Evolutionary conservation across 2,329 filamentous ascomycete species (phyloP).

Genomic region (Scytalidium sp.): DNA sequence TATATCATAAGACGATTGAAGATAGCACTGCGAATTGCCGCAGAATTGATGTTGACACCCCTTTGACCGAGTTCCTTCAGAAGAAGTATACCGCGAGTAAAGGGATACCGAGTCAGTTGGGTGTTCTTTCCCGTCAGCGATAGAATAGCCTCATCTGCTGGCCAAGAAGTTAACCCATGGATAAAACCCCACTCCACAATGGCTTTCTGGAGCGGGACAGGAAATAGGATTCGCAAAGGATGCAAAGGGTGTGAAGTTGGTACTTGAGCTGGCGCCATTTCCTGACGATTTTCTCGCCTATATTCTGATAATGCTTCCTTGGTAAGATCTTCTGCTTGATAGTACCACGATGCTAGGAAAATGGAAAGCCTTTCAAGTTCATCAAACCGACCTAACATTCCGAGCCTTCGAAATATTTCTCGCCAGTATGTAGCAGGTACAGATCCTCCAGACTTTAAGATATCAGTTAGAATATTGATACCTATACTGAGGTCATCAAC

Average conservation of each 20-base stretch:
- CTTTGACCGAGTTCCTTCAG: constrained; percentile 19
- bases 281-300: not conserved
- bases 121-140: not conserved
- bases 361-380: constrained; percentile 51
- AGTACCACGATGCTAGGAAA: constrained; percentile 40
- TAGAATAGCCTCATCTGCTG: no score
- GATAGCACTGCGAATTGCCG: constrained; percentile 16
- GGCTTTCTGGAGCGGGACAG: constrained; percentile 37
- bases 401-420: constrained; percentile 57
- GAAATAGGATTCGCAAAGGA: constrained; percentile 39
- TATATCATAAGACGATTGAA: constrained; percentile 22
- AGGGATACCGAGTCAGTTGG: not conserved
- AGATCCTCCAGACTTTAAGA: constrained; percentile 40
- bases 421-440: constrained; percentile 47
- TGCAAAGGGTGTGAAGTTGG: constrained; percentile 20
- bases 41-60: constrained; percentile 14
- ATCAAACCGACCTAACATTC: constrained; percentile 50
- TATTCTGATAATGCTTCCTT: constrained; percentile 2
- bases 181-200: constrained; percentile 49
- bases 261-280: constrained; percentile 9
- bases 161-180: constrained; percentile 12
- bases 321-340: constrained; percentile 5
- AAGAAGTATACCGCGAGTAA: constrained; percentile 18
- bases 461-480: constrained; percentile 44
- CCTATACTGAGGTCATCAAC: constrained; percentile 29